A percentile compares a stretch with the other conserved stretches of the same genome.
phyloP scores from a whole-genome alignment of 768 basidiomycete species.

The Krasilnikovozyma curviuscula region DNA sequence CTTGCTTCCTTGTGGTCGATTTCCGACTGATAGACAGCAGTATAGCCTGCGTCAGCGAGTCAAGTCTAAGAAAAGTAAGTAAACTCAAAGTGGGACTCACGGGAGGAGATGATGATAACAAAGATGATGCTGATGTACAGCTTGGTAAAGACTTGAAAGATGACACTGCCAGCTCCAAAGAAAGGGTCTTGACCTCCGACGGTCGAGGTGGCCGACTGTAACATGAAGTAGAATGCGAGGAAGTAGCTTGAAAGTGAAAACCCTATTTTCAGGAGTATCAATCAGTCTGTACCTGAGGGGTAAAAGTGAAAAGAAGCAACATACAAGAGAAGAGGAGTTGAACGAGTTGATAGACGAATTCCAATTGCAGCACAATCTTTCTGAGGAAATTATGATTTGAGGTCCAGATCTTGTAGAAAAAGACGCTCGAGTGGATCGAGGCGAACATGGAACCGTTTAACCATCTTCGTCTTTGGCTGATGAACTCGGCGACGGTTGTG shows the following conservation, averaged over 20 bases:
- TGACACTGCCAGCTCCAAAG: constrained; percentile 3
- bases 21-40: constrained; percentile 46
- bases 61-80: neutral
- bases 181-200: constrained; percentile 2
- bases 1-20: constrained; percentile 75
- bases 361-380: neutral
- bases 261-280: no score
- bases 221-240: no score
- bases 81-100: constrained; percentile 7
- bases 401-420: neutral
- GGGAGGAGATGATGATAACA: constrained; percentile 57
- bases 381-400: constrained; percentile 11
- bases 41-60: neutral
- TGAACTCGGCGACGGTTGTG: constrained; percentile 74
- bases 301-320: constrained; percentile 89
- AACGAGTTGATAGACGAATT: neutral
- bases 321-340: constrained; percentile 26
- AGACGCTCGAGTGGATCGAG: constrained; percentile 45
- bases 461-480: constrained; percentile 91
- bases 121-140: constrained; percentile 35
- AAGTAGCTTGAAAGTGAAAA: no score
- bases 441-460: constrained; percentile 90
- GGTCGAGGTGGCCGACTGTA: neutral
- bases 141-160: constrained; percentile 11
- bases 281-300: constrained; percentile 38